These are phyloP conservation scores for Phytomonas francai DNA, from an alignment of 208 protist species.

Conservation along the genomic window DNA sequence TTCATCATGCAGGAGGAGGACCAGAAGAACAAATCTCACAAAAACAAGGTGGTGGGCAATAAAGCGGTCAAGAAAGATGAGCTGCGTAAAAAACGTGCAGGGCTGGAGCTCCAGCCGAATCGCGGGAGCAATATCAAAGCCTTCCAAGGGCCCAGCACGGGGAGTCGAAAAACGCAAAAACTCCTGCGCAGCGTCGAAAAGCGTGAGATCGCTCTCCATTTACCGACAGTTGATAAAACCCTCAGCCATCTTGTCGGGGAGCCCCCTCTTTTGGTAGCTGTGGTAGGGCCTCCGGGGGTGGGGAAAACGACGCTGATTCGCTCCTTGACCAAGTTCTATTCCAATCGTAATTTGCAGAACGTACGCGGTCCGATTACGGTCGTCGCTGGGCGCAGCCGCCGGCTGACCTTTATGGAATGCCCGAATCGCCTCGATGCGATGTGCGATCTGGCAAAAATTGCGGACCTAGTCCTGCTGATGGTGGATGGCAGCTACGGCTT, in stretches of 20 bases:
- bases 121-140: constrained; percentile 88
- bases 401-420: constrained; percentile 98
- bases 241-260: constrained; percentile 64
- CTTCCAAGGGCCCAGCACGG: constrained; percentile 68
- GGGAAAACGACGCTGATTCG: constrained; percentile 97
- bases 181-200: constrained; percentile 82
- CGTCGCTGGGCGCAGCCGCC: constrained; percentile 85
- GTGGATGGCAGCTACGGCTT: constrained; percentile 98
- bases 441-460: constrained; percentile 97
- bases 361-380: constrained; percentile 97
- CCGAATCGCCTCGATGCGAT: constrained; percentile 97
- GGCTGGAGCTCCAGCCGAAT: constrained; percentile 87
- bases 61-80: constrained; percentile 84
- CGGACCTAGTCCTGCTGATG: constrained; percentile 96
- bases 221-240: constrained; percentile 84
- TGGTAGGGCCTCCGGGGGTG: constrained; percentile 94
- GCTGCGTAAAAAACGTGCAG: constrained; percentile 80
- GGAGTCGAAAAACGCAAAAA: constrained; percentile 76
- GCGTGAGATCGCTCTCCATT: constrained; percentile 68
- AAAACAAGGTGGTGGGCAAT: constrained; percentile 76
- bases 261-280: constrained; percentile 94
- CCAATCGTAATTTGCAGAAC: constrained; percentile 87
- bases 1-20: constrained; percentile 35
- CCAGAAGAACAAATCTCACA: constrained; percentile 86
- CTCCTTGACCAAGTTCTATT: constrained; percentile 98